phyloP scores from a whole-genome alignment of 495 filamentous ascomycete species.

The Aspergillus sclerotiicarbonarius region DNA sequence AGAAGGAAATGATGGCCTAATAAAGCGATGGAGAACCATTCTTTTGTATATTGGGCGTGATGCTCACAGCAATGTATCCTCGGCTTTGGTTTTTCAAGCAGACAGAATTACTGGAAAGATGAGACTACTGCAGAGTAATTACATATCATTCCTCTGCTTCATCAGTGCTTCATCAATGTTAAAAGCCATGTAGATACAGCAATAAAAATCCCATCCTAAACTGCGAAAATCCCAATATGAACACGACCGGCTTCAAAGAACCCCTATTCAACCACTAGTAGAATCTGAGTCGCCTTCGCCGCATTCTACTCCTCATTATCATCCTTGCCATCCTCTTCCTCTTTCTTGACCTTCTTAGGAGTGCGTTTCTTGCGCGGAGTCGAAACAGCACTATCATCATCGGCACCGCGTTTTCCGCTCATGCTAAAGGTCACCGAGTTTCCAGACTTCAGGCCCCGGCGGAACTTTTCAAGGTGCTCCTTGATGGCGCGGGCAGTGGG shows the following conservation, averaged over 20 bases:
- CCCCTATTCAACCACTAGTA: no score
- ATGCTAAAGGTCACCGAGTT: slow-evolving; percentile 14
- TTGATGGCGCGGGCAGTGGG: slow-evolving; percentile 16
- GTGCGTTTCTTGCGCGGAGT: not conserved
- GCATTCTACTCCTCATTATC: no score
- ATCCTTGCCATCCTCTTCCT: not conserved
- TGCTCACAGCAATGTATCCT: not conserved
- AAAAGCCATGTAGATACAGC: no score
- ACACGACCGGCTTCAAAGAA: no score
- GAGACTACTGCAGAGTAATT: no score
- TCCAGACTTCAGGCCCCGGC: slow-evolving; percentile 7
- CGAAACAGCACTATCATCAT: not conserved
- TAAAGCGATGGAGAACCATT: not conserved
- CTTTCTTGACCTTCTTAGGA: not conserved
- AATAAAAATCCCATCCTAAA: no score
- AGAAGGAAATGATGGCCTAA: not conserved
- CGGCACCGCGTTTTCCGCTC: slow-evolving; percentile 2
- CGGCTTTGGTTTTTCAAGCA: no score
- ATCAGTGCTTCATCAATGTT: no score
- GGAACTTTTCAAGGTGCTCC: slow-evolving; percentile 15
- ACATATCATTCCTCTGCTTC: no score
- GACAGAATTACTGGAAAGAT: no score
- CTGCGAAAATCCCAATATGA: no score
- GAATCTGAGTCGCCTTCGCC: no score
- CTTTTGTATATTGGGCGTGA: not conserved